Conservation (phyloP, 495 filamentous ascomycete genomes). For the Tuber calosporum region DNA sequence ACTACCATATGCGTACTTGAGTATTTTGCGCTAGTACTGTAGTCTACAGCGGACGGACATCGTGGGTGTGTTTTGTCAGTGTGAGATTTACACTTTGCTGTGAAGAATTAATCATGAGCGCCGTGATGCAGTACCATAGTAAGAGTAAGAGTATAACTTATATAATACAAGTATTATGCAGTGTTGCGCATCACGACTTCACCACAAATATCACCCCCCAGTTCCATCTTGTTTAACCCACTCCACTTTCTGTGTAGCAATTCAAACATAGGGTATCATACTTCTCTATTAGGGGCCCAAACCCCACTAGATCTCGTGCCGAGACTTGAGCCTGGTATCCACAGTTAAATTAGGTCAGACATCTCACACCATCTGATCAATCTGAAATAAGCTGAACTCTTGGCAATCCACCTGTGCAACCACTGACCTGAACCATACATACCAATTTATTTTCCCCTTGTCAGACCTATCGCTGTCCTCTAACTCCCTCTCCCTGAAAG, state of each 20-base stretch:
- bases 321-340: background rate
- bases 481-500: background rate
- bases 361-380: background rate
- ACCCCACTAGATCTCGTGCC: background rate
- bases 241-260: background rate
- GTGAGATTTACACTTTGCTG: conserved; percentile 2
- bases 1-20: no score
- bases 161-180: background rate
- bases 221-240: no score
- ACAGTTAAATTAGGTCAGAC: background rate
- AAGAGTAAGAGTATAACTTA: no score
- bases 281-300: no score
- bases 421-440: background rate
- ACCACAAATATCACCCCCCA: background rate
- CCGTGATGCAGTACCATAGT: background rate
- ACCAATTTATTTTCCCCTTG: background rate
- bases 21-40: no score
- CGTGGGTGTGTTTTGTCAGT: background rate
- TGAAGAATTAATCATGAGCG: background rate
- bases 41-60: background rate
- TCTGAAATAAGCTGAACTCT: background rate
- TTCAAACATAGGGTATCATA: no score
- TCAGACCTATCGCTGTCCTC: background rate
- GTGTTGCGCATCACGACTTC: background rate
- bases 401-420: background rate